phyloP scores from a whole-genome alignment of 306 rosid genomes.

The Potentilla sterilis region DNA sequence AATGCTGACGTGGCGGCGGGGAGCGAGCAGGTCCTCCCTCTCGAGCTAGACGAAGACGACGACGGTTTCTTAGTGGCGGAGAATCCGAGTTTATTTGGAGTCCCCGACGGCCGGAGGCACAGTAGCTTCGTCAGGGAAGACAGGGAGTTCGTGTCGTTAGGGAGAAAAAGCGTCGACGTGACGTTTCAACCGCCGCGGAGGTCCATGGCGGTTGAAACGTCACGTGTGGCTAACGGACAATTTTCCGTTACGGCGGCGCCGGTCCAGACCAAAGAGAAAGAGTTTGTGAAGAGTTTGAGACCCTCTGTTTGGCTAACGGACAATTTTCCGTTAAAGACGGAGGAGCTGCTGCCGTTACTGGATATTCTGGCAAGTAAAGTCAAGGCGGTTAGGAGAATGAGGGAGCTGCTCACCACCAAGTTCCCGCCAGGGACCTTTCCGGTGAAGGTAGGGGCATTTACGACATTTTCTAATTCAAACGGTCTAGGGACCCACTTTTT shows the following conservation, averaged over 20 bases:
- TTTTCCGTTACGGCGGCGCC: conserved; percentile 17
- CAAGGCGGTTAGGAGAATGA: conserved; percentile 85
- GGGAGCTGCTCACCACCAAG: conserved; percentile 91
- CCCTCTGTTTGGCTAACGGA: conserved; percentile 97
- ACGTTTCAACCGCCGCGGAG: conserved; percentile 45
- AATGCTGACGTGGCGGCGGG: conserved; percentile 71
- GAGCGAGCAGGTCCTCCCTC: conserved; percentile 68
- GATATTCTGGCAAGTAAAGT: conserved; percentile 92
- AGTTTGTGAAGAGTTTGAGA: conserved; percentile 67
- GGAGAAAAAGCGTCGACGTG: conserved; percentile 80
- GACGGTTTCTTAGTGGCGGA: conserved; percentile 89
- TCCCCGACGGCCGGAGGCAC: conserved; percentile 67
- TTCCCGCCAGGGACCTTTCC: conserved; percentile 94
- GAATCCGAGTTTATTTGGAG: conserved; percentile 65
- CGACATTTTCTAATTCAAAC: not conserved
- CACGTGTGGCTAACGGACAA: no score
- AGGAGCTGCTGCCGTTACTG: conserved; percentile 79
- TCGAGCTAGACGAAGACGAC: conserved; percentile 92
- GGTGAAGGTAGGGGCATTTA: conserved; percentile 67
- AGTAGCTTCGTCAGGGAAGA: conserved; percentile 84
- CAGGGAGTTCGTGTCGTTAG: conserved; percentile 66
- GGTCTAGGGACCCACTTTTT: not conserved
- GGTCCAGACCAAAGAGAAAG: conserved; percentile 75
- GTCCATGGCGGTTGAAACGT: not conserved
- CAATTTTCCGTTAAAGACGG: conserved; percentile 90